Percentiles rank a stretch among this genome's conserved stretches.
Conservation (phyloP, 306 rosid genomes). For the Citrullus mucosospermus region DNA sequence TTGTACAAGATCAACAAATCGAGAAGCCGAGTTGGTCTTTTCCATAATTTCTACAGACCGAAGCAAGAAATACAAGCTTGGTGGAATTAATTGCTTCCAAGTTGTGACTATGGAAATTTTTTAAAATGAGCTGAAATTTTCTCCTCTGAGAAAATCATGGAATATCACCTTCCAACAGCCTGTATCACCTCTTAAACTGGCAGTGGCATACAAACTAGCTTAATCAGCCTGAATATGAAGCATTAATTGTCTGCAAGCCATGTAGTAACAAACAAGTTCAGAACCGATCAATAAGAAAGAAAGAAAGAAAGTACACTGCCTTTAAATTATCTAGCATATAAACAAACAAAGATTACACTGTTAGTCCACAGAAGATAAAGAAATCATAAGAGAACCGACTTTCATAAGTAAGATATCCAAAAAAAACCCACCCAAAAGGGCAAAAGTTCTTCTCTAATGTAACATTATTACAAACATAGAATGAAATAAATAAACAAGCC, state of each 20-base stretch:
- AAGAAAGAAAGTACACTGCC: neutral
- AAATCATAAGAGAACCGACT: neutral
- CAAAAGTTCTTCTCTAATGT: neutral
- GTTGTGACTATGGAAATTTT: conserved; percentile 49
- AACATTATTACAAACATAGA: neutral
- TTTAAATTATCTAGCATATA: neutral
- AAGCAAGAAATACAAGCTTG: conserved; percentile 37
- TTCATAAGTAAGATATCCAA: neutral
- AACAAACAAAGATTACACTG: neutral
- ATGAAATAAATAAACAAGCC: conserved; percentile 14
- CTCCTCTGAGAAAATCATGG: conserved; percentile 87
- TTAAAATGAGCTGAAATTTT: conserved; percentile 55
- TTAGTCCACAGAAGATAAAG: neutral
- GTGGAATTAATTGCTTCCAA: conserved; percentile 31
- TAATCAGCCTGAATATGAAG: conserved; percentile 51
- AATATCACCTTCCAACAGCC: conserved; percentile 59
- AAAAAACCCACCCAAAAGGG: neutral
- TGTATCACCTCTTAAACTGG: conserved; percentile 32
- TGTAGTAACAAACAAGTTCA: neutral
- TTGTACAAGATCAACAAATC: conserved; percentile 27
- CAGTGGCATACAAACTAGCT: conserved; percentile 47
- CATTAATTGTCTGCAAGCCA: conserved; percentile 34
- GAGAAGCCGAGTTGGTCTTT: conserved; percentile 39
- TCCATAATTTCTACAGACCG: conserved; percentile 70
- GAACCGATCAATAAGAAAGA: neutral